Conservation (phyloP, 108 stramenopile genomes). For the Pseudonitzschia delicatissima region DNA sequence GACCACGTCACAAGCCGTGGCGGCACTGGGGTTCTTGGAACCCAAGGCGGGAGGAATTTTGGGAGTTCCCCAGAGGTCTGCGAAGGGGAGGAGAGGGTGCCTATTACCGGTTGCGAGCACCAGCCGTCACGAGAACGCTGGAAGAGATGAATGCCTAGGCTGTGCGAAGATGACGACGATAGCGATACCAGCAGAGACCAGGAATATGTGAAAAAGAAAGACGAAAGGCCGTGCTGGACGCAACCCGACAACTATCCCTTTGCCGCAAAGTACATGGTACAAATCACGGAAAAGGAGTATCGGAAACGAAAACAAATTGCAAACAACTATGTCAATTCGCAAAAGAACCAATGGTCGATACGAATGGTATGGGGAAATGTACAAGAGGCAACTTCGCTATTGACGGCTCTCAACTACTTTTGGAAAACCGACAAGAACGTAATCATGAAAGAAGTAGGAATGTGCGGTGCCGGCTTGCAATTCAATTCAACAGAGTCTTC, state of each 20-base stretch:
- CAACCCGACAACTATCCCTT: slow-evolving; percentile 35
- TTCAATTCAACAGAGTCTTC: slow-evolving; percentile 20
- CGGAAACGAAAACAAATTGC: slow-evolving; percentile 15
- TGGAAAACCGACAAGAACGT: slow-evolving; percentile 37
- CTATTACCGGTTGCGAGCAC: slow-evolving; percentile 57
- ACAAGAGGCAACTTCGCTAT: slow-evolving; percentile 77
- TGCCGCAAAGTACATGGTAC: slow-evolving; percentile 60
- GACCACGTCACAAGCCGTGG: slow-evolving; percentile 79
- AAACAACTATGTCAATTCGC: not conserved
- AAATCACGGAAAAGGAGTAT: slow-evolving; percentile 39
- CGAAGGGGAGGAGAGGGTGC: slow-evolving; percentile 62
- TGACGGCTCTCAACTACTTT: slow-evolving; percentile 85
- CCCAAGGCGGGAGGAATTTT: slow-evolving; percentile 53
- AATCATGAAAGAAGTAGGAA: slow-evolving; percentile 67
- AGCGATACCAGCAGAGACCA: not conserved
- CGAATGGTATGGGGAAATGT: slow-evolving; percentile 85
- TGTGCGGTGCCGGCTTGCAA: slow-evolving; percentile 78
- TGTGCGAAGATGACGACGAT: slow-evolving; percentile 18
- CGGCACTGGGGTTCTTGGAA: slow-evolving; percentile 71
- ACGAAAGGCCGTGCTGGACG: not conserved
- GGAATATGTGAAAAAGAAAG: not conserved
- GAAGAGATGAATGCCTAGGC: slow-evolving; percentile 53
- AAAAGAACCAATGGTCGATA: slow-evolving; percentile 21
- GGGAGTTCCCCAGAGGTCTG: slow-evolving; percentile 60
- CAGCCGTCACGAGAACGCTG: slow-evolving; percentile 36